phyloP scores from a whole-genome alignment of 345 rosid genomes.

The Syzygium jambos region DNA sequence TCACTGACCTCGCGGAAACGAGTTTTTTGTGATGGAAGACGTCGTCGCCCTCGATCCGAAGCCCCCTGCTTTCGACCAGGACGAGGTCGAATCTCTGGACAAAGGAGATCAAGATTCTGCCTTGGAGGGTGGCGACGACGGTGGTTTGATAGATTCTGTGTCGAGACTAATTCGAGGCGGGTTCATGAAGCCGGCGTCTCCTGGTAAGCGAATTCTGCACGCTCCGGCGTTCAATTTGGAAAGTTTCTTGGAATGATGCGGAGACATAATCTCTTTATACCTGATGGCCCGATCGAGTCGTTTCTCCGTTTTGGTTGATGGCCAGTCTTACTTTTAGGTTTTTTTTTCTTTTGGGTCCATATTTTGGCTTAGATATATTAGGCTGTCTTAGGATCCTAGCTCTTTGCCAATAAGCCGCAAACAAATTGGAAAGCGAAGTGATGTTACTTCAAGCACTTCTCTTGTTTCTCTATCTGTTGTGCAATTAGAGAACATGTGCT shows the following conservation, averaged over 20 bases:
- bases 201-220: slow-evolving; percentile 26
- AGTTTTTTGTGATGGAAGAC: background rate
- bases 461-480: background rate
- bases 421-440: background rate
- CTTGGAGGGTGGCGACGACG: slow-evolving; percentile 16
- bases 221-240: background rate
- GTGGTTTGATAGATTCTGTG: slow-evolving; percentile 39
- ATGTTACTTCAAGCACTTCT: background rate
- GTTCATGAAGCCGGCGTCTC: slow-evolving; percentile 28
- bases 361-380: background rate
- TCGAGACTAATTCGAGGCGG: slow-evolving; percentile 54
- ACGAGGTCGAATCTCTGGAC: slow-evolving; percentile 10
- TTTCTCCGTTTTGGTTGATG: background rate
- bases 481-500: background rate
- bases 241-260: background rate
- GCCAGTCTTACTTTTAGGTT: background rate
- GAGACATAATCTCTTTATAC: background rate
- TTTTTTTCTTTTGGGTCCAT: background rate
- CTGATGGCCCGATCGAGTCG: background rate
- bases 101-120: slow-evolving; percentile 28
- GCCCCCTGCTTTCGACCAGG: slow-evolving; percentile 15
- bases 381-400: background rate
- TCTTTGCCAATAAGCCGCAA: background rate
- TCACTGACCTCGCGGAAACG: background rate
- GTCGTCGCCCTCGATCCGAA: background rate